Base-by-base conservation (phyloP, 2,329 filamentous ascomycete genomes). In the Botrytis fragariae region DNA sequence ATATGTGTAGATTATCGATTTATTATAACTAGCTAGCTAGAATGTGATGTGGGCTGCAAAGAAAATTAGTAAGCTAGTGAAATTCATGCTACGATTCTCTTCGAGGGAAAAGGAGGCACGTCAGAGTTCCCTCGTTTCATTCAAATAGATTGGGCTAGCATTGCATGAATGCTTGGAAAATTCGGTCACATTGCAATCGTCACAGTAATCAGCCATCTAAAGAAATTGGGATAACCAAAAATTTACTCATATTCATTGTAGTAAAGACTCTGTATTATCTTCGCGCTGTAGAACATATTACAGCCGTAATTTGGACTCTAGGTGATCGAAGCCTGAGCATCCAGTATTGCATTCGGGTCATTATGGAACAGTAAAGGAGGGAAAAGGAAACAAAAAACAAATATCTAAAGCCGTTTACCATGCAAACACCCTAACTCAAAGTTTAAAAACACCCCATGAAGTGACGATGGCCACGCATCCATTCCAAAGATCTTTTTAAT, bases 391-490 rank as follows among this genome's bases (percentile, higher is more conserved):
- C 48, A 71, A 74, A 73, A 79, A 80, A 77, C 73, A 80, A 69
- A 77, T 78, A 75, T 81, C 79, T 70, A 80, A 81, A 79, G 77
- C 79, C 79, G 76, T 80, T 73, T 80, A 79, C 79, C 80, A 81
- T 80, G 78, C 77, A 77, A 80, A 79, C 79, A 79, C 79, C 78
- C 64, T 78, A 79, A 80, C 44, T 77, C 76, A 77, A 78, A 76
- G 75, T 79, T 74, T 74, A 72, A 75, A 72, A 79, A 78, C 77
- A 77, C 77, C 68, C 64, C 74, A 39, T 65, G 29, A 54, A 71
- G 62, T 64, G 74, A 75, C 76, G 74, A 76, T 77, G 73, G 75
- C 78, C 75, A 78, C 78, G 76, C 77, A 79, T 78, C 76, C 75
- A 76, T 77, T 76, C 73, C 75, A 74, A 63, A 77, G 76, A 77